A percentile compares a stretch with the other conserved stretches of the same genome.
Conservation (phyloP, 495 filamentous ascomycete genomes). For the Aspergillus carlsbadensis region DNA sequence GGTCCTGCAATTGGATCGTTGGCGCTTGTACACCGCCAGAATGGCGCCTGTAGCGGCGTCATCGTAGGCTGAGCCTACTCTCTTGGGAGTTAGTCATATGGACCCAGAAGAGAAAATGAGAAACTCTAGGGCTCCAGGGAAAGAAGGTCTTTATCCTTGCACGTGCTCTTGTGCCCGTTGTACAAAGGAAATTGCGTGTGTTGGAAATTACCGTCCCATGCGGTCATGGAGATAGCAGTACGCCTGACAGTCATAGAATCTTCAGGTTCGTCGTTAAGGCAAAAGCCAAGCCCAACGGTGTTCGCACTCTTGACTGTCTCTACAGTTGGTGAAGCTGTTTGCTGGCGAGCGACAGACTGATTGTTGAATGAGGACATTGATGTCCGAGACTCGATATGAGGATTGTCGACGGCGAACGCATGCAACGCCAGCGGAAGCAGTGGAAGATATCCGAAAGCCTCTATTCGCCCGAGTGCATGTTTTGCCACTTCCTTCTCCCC, state of each 20-base stretch:
- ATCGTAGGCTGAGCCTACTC: slow-evolving; percentile 8
- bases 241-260: neutral
- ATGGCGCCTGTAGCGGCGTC: slow-evolving; percentile 15
- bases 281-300: neutral
- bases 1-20: slow-evolving; percentile 19
- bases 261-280: neutral
- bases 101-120: neutral
- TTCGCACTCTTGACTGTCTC: neutral
- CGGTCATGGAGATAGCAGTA: neutral
- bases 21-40: slow-evolving; percentile 24
- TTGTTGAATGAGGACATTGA: neutral
- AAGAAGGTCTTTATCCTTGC: neutral
- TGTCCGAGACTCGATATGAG: neutral
- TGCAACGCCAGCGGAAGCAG: slow-evolving; percentile 9
- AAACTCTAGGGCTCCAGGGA: neutral
- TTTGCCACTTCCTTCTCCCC: neutral
- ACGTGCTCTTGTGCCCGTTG: neutral
- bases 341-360: slow-evolving; percentile 16
- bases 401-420: slow-evolving; percentile 9
- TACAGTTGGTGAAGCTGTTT: neutral
- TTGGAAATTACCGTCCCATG: neutral
- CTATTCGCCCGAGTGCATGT: neutral
- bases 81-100: neutral
- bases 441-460: neutral
- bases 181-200: neutral